A percentile compares a stretch with the other conserved stretches of the same genome.
phyloP scores from a whole-genome alignment of 805 yeast species.

The Danielia oregonensis region DNA sequence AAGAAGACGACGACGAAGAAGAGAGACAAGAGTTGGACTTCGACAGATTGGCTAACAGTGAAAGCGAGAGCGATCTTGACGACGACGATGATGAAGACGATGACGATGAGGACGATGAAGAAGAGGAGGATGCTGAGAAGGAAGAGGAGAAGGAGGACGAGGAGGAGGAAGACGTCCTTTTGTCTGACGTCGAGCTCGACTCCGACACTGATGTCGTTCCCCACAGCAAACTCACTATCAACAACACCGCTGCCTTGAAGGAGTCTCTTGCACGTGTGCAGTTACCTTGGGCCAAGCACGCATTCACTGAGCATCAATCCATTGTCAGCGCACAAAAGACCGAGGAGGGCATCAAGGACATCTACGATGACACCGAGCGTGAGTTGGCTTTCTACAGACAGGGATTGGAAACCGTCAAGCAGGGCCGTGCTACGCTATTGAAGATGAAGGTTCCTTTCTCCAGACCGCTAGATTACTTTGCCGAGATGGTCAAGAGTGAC shows the following conservation, averaged over 20 bases:
- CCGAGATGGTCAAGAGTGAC: conserved; percentile 97
- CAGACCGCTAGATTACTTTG: conserved; percentile 93
- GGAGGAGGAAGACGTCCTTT: conserved; percentile 78
- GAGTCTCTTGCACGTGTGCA: conserved; percentile 65
- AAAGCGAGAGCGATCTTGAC: conserved; percentile 33
- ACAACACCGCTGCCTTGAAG: conserved; percentile 79
- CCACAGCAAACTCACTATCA: conserved; percentile 81
- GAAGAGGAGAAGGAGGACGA: conserved; percentile 47
- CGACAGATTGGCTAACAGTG: conserved; percentile 50
- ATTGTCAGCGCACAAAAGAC: conserved; percentile 58
- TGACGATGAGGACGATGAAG: conserved; percentile 26
- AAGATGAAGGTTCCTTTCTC: conserved; percentile 81
- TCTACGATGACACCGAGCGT: conserved; percentile 93
- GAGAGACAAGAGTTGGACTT: conserved; percentile 46
- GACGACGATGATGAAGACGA: conserved; percentile 22
- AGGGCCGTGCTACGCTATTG: conserved; percentile 62
- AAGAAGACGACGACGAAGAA: conserved; percentile 43
- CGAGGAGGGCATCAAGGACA: conserved; percentile 71
- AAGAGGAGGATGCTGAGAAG: conserved; percentile 40
- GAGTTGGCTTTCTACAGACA: conserved; percentile 95
- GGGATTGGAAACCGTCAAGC: conserved; percentile 77
- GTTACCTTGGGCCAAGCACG: conserved; percentile 59
- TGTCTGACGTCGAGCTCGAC: conserved; percentile 88
- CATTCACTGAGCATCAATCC: conserved; percentile 83
- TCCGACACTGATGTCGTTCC: conserved; percentile 95